Conservation (phyloP, 768 basidiomycete species). For the Krasilnikovozyma curviuscula region DNA sequence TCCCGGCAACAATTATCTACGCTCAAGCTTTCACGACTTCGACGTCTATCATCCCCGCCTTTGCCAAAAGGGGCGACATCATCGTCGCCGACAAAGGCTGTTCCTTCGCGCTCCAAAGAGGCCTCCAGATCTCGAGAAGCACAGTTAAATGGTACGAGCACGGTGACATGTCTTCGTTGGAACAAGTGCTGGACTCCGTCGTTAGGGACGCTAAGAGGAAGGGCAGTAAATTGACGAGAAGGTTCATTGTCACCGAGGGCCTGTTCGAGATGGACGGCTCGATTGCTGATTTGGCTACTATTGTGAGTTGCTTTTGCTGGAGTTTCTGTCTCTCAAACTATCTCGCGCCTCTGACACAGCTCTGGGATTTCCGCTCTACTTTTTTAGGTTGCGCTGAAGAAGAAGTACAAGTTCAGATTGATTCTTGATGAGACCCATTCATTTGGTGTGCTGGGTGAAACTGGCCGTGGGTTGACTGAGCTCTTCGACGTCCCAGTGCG, state of each 20-base stretch:
- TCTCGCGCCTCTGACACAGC: background rate
- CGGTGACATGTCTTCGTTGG: conserved; percentile 76
- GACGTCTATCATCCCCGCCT: conserved; percentile 86
- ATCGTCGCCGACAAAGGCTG: conserved; percentile 97
- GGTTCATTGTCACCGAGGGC: conserved; percentile 93
- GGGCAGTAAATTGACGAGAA: conserved; percentile 56
- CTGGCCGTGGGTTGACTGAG: conserved; percentile 87
- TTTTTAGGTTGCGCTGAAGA: conserved; percentile 70
- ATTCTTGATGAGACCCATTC: conserved; percentile 87
- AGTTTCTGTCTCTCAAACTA: background rate
- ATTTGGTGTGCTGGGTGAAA: conserved; percentile 78
- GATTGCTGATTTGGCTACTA: conserved; percentile 76
- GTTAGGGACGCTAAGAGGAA: conserved; percentile 81
- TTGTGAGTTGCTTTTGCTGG: conserved; percentile 38
- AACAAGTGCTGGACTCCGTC: conserved; percentile 61
- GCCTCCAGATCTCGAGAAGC: conserved; percentile 77
- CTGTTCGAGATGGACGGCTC: conserved; percentile 88
- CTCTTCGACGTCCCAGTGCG: conserved; percentile 78
- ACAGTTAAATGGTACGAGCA: conserved; percentile 92
- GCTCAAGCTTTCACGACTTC: conserved; percentile 83
- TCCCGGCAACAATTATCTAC: conserved; percentile 76
- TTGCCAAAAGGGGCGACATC: conserved; percentile 91
- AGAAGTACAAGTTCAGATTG: conserved; percentile 85
- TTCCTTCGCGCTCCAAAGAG: conserved; percentile 89
- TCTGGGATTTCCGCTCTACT: too few relatives aligned